Percentiles rank a stretch among this genome's conserved stretches.
These are phyloP conservation scores for Aspergillus homomorphus DNA, from an alignment of 495 filamentous ascomycete species.

Conservation along the genomic window DNA sequence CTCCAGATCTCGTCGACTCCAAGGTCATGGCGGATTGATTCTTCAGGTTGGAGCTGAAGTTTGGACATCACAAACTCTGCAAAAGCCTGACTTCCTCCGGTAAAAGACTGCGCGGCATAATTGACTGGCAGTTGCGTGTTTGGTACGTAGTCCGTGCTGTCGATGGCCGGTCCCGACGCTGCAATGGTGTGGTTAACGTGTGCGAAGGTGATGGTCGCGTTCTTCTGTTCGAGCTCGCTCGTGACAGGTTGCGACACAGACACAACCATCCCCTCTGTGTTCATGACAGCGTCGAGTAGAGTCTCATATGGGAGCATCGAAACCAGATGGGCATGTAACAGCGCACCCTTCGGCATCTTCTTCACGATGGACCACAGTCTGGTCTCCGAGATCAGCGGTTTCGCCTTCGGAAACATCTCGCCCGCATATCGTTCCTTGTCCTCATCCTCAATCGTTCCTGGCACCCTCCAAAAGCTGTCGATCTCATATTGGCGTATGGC, in stretches of 20 bases:
- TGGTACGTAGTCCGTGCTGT: constrained; percentile 9
- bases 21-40: constrained; percentile 15
- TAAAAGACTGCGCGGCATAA: constrained; percentile 5
- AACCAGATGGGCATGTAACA: constrained; percentile 20
- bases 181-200: constrained; percentile 15
- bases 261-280: constrained; percentile 21
- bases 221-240: constrained; percentile 3
- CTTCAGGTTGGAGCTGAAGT: constrained; percentile 7
- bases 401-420: constrained; percentile 18
- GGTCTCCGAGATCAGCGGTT: constrained; percentile 13
- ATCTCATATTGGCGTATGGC: constrained; percentile 22
- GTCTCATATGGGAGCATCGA: constrained; percentile 21
- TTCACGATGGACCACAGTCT: constrained; percentile 18
- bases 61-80: constrained; percentile 11
- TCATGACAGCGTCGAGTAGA: constrained; percentile 7
- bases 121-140: constrained; percentile 15
- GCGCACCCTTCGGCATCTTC: constrained; percentile 24
- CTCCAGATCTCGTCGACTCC: constrained; percentile 20
- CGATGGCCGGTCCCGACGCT: background rate
- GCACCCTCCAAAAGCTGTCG: constrained; percentile 19
- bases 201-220: constrained; percentile 15
- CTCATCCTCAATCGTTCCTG: constrained; percentile 7
- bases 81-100: constrained; percentile 11
- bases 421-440: constrained; percentile 18
- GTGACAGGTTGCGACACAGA: constrained; percentile 13